Base-by-base conservation (phyloP, 305 asterid genomes). In the Nicotiana rustica region DNA sequence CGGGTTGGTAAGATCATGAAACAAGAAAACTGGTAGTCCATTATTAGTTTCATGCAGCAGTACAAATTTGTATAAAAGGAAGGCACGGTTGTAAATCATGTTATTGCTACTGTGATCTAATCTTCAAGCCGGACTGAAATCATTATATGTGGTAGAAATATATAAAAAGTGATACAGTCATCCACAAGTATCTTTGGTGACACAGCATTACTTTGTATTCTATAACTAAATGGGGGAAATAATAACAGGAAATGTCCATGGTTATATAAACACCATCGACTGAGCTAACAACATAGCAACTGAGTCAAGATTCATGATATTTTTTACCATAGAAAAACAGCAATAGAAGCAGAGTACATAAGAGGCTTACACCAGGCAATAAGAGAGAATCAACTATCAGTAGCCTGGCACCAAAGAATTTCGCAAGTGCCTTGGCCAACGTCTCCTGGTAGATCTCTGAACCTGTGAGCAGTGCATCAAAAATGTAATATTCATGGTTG, bases 361-460 rank as follows among this genome's bases (percentile, higher is more conserved):
- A 57, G 84, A 86, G 88, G 38, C 99, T 94, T 93, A 95, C 99
- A 83, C 97, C 98, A 83, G 97, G 97, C 82, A 94, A 83, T 33
- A 88, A 79, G 83, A 95, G 90, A 75, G 96, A 86, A 89, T 95
- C 98, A 49, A 94, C 92, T 83, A 89, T 85, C 62, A 95, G 95
- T 82, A 95, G 92, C 68, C 88, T 88, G 36, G 90, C 97, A 82
- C 87, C 91, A 88, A 88, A 92, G 86, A 92, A 81, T 79, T 92
- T 91, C 4, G 99, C 94, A 69, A 95, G 97, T 49, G 99, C 98
- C 90, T 95, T 95, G 78, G 92, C 49, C 87, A 95, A 87, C 60
- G 90, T 92, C 89, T 94, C 99, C 89, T 94, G 97, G 84, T 94
- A 95, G 85, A 95, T 95, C 80, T 95, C 99, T 18, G 98, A 95